Evolutionary conservation across 441 rosid species (phyloP).

Genomic region (Adansonia grandidieri): DNA sequence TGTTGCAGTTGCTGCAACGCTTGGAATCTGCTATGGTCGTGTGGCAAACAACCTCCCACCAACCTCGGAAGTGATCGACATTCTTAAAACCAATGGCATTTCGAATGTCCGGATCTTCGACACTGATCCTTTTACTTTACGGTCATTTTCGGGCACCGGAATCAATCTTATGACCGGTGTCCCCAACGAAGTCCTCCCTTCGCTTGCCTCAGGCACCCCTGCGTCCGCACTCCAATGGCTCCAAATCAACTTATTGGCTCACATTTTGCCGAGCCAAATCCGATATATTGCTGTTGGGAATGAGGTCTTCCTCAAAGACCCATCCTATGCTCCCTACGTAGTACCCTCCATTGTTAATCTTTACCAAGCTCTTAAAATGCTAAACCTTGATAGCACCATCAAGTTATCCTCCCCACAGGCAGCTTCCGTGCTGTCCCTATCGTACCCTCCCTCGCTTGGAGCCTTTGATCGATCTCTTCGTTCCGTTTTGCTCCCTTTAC

Average conservation of each 20-base stretch:
- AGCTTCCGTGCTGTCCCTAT: constrained; percentile 41
- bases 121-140: constrained; percentile 34
- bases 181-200: constrained; percentile 48
- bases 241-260: constrained; percentile 39
- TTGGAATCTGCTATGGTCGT: constrained; percentile 46
- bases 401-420: constrained; percentile 53
- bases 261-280: constrained; percentile 41
- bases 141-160: constrained; percentile 43
- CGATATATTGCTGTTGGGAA: constrained; percentile 52
- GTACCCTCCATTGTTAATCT: constrained; percentile 47
- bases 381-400: constrained; percentile 34
- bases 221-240: constrained; percentile 43
- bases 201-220: constrained; percentile 33
- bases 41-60: constrained; percentile 47
- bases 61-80: constrained; percentile 22
- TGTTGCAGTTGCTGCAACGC: constrained; percentile 35
- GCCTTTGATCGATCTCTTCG: constrained; percentile 39
- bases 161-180: constrained; percentile 42
- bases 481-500: constrained; percentile 34
- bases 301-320: constrained; percentile 49
- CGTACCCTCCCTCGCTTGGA: constrained; percentile 48
- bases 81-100: constrained; percentile 43
- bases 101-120: constrained; percentile 43
- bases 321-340: constrained; percentile 37
- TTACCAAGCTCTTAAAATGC: constrained; percentile 35